These are phyloP conservation scores for Pseudogymnoascus sp. DNA, from an alignment of 2,329 filamentous ascomycete species.

Conservation along the genomic window DNA sequence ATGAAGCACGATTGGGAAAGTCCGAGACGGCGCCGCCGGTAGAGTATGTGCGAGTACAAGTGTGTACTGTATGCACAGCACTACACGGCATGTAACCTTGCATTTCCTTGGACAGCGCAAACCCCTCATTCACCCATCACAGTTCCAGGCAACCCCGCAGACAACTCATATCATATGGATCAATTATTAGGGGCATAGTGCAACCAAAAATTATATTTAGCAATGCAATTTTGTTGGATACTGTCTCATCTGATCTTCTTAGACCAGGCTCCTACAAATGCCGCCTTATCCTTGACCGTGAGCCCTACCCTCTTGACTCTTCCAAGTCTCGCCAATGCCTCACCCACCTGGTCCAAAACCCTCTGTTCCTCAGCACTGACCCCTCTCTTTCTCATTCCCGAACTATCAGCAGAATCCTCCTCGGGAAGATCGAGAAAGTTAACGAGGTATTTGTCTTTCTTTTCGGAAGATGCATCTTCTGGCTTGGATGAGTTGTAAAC, in stretches of 20 bases:
- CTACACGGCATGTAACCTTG: not conserved
- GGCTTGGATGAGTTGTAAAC: constrained; percentile 46
- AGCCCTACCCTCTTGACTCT: constrained; percentile 83
- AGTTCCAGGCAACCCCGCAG: not conserved
- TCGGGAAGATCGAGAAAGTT: constrained; percentile 24
- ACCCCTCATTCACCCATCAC: not conserved
- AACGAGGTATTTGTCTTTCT: constrained; percentile 28
- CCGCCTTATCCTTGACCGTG: constrained; percentile 72
- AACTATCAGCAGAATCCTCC: constrained; percentile 20
- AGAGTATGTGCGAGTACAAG: not conserved
- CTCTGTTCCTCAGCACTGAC: constrained; percentile 50
- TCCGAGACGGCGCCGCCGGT: not conserved
- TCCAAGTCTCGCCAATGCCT: constrained; percentile 78
- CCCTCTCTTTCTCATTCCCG: not conserved
- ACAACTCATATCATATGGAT: not conserved
- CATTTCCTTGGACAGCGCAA: not conserved
- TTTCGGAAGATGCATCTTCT: constrained; percentile 20
- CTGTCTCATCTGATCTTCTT: constrained; percentile 30
- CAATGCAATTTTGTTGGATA: not conserved
- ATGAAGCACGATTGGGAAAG: constrained; percentile 1
- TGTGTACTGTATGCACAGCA: not conserved
- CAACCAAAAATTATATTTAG: not conserved
- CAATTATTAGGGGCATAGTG: not conserved
- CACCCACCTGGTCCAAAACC: constrained; percentile 71
- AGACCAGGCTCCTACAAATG: constrained; percentile 69